phyloP scores from a whole-genome alignment of 352 stramenopile species.

The Albugo candida region DNA sequence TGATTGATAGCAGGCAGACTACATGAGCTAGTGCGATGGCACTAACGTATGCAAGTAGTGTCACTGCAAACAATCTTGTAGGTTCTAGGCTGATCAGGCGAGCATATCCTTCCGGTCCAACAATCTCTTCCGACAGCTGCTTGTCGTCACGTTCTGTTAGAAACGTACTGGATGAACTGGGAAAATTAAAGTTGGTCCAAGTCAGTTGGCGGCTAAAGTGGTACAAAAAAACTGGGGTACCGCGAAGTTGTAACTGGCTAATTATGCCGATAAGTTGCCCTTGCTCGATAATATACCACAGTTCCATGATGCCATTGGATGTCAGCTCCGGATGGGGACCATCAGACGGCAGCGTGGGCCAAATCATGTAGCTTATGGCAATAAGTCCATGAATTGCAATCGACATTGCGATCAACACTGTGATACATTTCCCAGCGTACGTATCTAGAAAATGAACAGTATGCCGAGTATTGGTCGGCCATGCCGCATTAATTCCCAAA shows the following conservation, averaged over 20 bases:
- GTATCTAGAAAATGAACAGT: slow-evolving; percentile 57
- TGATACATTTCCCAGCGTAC: slow-evolving; percentile 30
- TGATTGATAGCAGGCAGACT: slow-evolving; percentile 28
- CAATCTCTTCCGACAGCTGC: slow-evolving; percentile 12
- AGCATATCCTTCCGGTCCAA: slow-evolving; percentile 26
- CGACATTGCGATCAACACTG: slow-evolving; percentile 41
- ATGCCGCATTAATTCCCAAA: slow-evolving; percentile 64
- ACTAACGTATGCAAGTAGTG: slow-evolving; percentile 32
- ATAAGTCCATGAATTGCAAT: slow-evolving; percentile 27
- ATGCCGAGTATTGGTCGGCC: slow-evolving; percentile 53
- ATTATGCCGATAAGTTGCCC: slow-evolving; percentile 74
- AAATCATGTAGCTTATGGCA: slow-evolving; percentile 46
- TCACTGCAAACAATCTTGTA: slow-evolving; percentile 66
- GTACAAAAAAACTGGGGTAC: slow-evolving; percentile 52
- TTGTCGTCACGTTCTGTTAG: slow-evolving; percentile 8
- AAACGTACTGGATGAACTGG: slow-evolving; percentile 13
- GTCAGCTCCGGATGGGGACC: slow-evolving; percentile 42
- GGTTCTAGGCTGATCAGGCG: slow-evolving; percentile 37
- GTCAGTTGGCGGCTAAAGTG: slow-evolving; percentile 66
- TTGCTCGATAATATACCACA: slow-evolving; percentile 73
- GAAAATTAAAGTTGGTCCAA: slow-evolving; percentile 77
- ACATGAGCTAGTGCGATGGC: slow-evolving; percentile 38
- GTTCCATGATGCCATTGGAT: slow-evolving; percentile 59
- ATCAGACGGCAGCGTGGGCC: slow-evolving; percentile 40
- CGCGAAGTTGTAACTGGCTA: slow-evolving; percentile 49